These are phyloP conservation scores for Phytophthora tentaculata DNA, from an alignment of 352 stramenopile genomes.

Conservation along the genomic window DNA sequence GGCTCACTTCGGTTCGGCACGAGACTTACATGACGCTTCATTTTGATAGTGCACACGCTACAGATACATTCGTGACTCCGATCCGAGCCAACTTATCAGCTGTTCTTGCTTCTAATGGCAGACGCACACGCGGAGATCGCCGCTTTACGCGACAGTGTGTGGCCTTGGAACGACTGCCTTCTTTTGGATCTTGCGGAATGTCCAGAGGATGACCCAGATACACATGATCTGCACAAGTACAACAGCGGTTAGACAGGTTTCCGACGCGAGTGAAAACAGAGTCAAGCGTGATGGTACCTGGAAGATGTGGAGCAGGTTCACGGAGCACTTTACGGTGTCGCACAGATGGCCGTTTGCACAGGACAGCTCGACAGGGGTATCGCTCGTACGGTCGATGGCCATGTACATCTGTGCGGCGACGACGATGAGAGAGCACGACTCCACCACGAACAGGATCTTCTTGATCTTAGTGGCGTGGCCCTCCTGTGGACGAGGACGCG, in stretches of 20 bases:
- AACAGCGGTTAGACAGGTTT: slow-evolving; percentile 5
- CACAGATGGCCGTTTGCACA: slow-evolving; percentile 70
- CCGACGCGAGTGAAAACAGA: not conserved
- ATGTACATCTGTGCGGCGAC: slow-evolving; percentile 62
- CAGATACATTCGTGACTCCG: slow-evolving; percentile 30
- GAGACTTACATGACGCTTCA: slow-evolving; percentile 20
- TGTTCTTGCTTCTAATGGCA: slow-evolving; percentile 18
- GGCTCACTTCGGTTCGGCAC: not conserved
- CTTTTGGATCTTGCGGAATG: slow-evolving; percentile 49
- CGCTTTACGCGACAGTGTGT: slow-evolving; percentile 23
- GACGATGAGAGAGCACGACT: slow-evolving; percentile 41
- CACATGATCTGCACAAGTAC: slow-evolving; percentile 36
- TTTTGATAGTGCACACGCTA: slow-evolving; percentile 38
- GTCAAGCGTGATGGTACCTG: slow-evolving; percentile 33
- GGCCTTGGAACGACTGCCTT: slow-evolving; percentile 40
- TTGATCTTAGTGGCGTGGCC: slow-evolving; percentile 50
- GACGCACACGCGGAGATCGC: not conserved
- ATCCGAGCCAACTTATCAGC: slow-evolving; percentile 23
- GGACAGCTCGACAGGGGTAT: slow-evolving; percentile 48
- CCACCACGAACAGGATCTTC: slow-evolving; percentile 51
- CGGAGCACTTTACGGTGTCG: slow-evolving; percentile 42
- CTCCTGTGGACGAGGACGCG: slow-evolving; percentile 28
- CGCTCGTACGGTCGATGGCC: slow-evolving; percentile 38
- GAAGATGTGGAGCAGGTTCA: slow-evolving; percentile 57
- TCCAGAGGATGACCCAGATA: slow-evolving; percentile 47